These are phyloP conservation scores for Phytophthora sansomeana DNA, from an alignment of 352 stramenopile genomes.

Conservation along the genomic window DNA sequence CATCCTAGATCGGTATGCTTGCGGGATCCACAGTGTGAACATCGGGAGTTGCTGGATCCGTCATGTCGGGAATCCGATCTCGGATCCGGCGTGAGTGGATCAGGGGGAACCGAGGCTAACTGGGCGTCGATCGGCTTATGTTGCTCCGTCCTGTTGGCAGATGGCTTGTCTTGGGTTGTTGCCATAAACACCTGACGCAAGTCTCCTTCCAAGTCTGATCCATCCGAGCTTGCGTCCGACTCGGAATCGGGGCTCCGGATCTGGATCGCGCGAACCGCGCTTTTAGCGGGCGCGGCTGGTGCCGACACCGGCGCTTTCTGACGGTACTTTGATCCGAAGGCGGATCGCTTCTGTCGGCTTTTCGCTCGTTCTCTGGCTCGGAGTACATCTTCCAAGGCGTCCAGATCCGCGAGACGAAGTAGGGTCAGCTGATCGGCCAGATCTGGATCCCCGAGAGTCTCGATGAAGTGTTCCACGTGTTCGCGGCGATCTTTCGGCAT, in stretches of 20 bases:
- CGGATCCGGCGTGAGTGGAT: background rate
- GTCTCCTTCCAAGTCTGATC: background rate
- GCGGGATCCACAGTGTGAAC: conserved; percentile 14
- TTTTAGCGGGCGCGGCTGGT: background rate
- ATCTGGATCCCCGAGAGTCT: no score
- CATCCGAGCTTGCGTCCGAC: background rate
- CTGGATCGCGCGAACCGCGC: background rate
- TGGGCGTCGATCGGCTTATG: no score
- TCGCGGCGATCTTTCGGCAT: background rate
- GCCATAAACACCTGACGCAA: background rate
- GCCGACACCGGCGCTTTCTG: background rate
- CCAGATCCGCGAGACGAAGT: background rate
- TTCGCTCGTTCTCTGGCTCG: conserved; percentile 3
- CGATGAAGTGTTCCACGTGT: no score
- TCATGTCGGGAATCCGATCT: background rate
- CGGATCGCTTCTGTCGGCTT: background rate
- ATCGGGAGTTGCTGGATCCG: no score
- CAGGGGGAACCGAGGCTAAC: no score
- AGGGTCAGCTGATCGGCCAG: no score
- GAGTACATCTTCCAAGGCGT: background rate
- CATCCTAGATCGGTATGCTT: background rate
- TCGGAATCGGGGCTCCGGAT: background rate
- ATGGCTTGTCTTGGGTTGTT: background rate
- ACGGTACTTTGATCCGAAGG: background rate
- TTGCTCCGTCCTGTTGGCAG: background rate